Conservation (phyloP, 2,329 filamentous ascomycete genomes). For the Incumbomyces lentus region DNA sequence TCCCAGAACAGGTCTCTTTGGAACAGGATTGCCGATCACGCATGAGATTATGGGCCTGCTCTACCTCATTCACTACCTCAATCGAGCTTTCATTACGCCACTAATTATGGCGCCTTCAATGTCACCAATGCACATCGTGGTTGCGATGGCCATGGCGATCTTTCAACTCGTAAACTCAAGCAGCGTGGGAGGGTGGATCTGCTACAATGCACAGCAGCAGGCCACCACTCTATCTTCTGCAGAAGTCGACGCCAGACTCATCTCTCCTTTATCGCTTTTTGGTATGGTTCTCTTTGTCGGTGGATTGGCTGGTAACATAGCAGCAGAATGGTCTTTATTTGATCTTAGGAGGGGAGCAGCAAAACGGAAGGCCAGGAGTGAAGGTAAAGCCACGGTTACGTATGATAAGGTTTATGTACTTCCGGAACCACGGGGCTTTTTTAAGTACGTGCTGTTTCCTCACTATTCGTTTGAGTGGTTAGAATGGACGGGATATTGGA, state of each 20-base stretch:
- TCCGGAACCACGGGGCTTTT: conserved; percentile 62
- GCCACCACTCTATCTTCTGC: conserved; percentile 13
- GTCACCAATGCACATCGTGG: conserved; percentile 68
- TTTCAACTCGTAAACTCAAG: conserved; percentile 79
- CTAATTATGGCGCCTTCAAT: conserved; percentile 76
- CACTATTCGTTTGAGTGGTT: conserved; percentile 97
- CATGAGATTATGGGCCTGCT: conserved; percentile 29
- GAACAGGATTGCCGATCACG: conserved; percentile 24
- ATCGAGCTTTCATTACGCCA: conserved; percentile 77
- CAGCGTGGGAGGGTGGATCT: conserved; percentile 69
- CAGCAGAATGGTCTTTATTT: conserved; percentile 80
- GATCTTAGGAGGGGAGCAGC: conserved; percentile 68
- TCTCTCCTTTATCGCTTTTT: conserved; percentile 37
- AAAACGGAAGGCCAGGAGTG: conserved; percentile 16
- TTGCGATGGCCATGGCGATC: conserved; percentile 52
- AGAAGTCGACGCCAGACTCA: conserved; percentile 38
- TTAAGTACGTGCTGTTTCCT: conserved; percentile 72
- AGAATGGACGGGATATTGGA: conserved; percentile 85
- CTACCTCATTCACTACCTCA: conserved; percentile 73
- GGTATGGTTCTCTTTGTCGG: conserved; percentile 68
- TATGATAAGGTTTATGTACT: conserved; percentile 80
- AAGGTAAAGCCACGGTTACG: conserved; percentile 32
- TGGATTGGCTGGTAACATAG: conserved; percentile 71
- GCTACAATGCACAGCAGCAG: conserved; percentile 22
- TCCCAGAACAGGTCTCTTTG: conserved; percentile 10